Evolutionary conservation across 257 asterid genomes (phyloP).

Genomic region (Paulownia fortunei): DNA sequence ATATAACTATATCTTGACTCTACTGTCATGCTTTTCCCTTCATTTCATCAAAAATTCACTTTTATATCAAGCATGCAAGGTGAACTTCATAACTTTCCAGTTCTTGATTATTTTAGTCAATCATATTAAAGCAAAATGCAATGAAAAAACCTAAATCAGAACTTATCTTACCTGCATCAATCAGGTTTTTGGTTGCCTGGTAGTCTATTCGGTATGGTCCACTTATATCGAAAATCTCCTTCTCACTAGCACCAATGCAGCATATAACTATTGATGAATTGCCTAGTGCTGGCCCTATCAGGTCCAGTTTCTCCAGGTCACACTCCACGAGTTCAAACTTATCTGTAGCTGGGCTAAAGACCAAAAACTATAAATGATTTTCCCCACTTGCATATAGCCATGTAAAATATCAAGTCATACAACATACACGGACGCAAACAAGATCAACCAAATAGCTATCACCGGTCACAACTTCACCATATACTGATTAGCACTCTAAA

Average conservation of each 20-base stretch:
- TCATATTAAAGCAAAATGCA: background rate
- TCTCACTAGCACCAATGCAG: constrained; percentile 98
- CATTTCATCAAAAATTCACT: background rate
- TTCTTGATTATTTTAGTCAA: background rate
- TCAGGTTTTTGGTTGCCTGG: constrained; percentile 83
- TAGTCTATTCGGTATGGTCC: constrained; percentile 95
- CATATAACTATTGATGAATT: constrained; percentile 83
- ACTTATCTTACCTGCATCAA: constrained; percentile 76
- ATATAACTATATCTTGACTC: background rate
- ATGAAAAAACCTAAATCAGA: constrained; percentile 1
- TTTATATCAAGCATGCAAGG: background rate
- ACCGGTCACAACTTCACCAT: background rate
- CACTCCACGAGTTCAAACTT: constrained; percentile 96
- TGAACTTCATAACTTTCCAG: background rate
- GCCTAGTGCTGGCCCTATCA: constrained; percentile 70
- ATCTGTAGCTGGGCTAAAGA: constrained; percentile 98
- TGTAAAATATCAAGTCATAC: constrained; percentile 26
- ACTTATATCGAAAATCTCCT: constrained; percentile 79
- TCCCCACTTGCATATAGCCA: constrained; percentile 34
- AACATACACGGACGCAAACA: constrained; percentile 20
- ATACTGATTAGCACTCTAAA: constrained; percentile 21
- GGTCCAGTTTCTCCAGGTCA: constrained; percentile 81
- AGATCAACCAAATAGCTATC: constrained; percentile 6
- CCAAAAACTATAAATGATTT: constrained; percentile 65
- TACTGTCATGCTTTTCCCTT: background rate